These are phyloP conservation scores for Crataegus laevigata DNA, from an alignment of 306 rosid species.

Conservation along the genomic window DNA sequence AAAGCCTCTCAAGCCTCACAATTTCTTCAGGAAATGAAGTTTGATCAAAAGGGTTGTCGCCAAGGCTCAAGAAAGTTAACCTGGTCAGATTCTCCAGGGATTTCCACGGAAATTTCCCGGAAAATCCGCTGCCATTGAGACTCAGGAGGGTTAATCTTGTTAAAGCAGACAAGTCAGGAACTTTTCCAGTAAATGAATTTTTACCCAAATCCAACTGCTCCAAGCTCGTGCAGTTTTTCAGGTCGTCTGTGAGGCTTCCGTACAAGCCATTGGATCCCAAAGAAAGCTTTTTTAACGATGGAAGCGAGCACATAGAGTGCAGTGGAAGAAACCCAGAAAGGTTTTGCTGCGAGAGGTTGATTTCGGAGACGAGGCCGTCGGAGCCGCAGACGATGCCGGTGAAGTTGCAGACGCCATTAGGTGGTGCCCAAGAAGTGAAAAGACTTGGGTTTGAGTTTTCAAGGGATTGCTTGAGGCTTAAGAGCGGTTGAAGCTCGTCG, in stretches of 20 bases:
- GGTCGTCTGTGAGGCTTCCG: conserved; percentile 38
- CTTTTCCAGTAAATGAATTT: conserved; percentile 49
- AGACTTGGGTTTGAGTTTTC: conserved; percentile 24
- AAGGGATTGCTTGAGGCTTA: conserved; percentile 39
- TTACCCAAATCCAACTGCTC: conserved; percentile 54
- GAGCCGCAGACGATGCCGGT: conserved; percentile 49
- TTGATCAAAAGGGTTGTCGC: conserved; percentile 47
- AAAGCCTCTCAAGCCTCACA: conserved; percentile 49
- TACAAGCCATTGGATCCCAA: conserved; percentile 37
- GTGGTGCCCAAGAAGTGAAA: conserved; percentile 48
- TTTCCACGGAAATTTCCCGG: conserved; percentile 82
- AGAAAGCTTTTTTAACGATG: conserved; percentile 41
- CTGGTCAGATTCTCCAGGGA: conserved; percentile 53
- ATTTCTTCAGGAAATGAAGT: conserved; percentile 50
- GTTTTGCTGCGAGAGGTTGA: conserved; percentile 39
- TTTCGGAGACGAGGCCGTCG: conserved; percentile 45
- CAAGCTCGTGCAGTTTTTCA: conserved; percentile 58
- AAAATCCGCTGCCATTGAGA: conserved; percentile 48
- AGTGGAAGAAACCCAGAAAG: conserved; percentile 57
- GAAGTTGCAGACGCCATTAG: conserved; percentile 40
- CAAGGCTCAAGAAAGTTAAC: conserved; percentile 61
- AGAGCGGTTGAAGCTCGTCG: conserved; percentile 42
- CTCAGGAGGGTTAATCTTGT: conserved; percentile 36
- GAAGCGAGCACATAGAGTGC: conserved; percentile 52
- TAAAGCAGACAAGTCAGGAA: conserved; percentile 63